Base-by-base conservation (phyloP, 2,329 filamentous ascomycete genomes). In the Botryosphaeria dothidea region DNA sequence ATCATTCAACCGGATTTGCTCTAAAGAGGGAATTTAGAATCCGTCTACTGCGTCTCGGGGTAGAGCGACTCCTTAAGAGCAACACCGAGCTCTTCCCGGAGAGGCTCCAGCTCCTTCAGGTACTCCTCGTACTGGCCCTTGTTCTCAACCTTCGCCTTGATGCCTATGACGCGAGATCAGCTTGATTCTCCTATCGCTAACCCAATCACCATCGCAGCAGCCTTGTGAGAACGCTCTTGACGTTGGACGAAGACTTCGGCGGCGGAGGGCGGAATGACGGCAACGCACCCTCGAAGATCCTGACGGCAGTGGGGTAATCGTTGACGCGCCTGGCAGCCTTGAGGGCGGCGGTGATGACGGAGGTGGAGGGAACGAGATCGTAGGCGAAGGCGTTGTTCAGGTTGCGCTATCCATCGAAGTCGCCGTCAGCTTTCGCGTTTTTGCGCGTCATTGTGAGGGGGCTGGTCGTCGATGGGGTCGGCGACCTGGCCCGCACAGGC, bases 111-210 rank as follows among this genome's bases (percentile, higher is more conserved):
- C 84, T 97, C 92, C 77, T 92, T 86, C 68, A 99, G 89, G 83
- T 96, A 97, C 85, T 97, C 90, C 77, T 97, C 87, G 85, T 99
- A 99, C 85, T 99, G 95, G 76, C 88, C 88, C 82, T 92, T 90
- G 88, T 96, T 99, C 88, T 99, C 95, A 73, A 98, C 95, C 89
- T 99, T 99, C 82, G 93, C 92, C 85, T 97, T 97, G 87, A 99
- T 91, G 77, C 94, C 93, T 97, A 75, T 60, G 58, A 63, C 38
- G 21, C 23, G 21, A 19, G 23, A 31, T 49, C 58, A 64, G 51
- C 43, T 43, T 29, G 31, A 27, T 23, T 11, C 17, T 27, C 34
- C 36, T 21, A 25, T 36, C 3, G 17, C n/a, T n/a, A 46, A 25
- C 41, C 34, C 38, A 17, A 31, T 48, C 19, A 46, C 27, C 38